These are phyloP conservation scores for Penicillium lividum DNA, from an alignment of 495 filamentous ascomycete genomes.

Conservation along the genomic window DNA sequence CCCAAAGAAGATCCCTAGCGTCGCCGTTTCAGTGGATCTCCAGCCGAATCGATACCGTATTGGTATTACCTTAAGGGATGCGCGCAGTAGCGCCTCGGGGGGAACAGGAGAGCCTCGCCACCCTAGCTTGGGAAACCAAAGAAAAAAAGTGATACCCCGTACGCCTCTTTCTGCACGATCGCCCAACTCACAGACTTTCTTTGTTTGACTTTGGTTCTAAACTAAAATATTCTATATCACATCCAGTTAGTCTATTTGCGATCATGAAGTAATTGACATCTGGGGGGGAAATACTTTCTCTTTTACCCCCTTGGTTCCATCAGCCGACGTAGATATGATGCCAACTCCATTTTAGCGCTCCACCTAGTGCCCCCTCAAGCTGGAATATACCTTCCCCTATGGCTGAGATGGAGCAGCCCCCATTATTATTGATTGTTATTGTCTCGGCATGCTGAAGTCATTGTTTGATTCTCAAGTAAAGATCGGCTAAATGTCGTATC, in stretches of 20 bases:
- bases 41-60: constrained; percentile 18
- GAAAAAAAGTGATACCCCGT: constrained; percentile 4
- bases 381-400: not conserved
- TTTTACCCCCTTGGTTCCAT: constrained; percentile 4
- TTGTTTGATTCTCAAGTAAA: not conserved
- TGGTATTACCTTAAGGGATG: constrained; percentile 17
- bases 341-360: constrained; percentile 10
- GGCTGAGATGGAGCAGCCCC: not conserved
- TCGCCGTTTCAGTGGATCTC: constrained; percentile 36
- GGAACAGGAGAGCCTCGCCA: constrained; percentile 25
- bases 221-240: constrained; percentile 6
- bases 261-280: constrained; percentile 9
- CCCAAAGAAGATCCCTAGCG: constrained; percentile 42
- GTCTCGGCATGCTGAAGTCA: too few relatives aligned
- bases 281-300: constrained; percentile 2
- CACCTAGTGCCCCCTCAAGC: not conserved
- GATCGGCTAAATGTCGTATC: not conserved
- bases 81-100: constrained; percentile 26
- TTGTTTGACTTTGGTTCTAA: not conserved
- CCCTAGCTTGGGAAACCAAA: not conserved
- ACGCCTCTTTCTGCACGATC: constrained; percentile 1
- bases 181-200: not conserved
- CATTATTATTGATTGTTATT: not conserved
- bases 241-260: not conserved
- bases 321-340: constrained; percentile 30